phyloP scores from a whole-genome alignment of 2,329 filamentous ascomycete genomes.

The Dothideomycetes sp. region DNA sequence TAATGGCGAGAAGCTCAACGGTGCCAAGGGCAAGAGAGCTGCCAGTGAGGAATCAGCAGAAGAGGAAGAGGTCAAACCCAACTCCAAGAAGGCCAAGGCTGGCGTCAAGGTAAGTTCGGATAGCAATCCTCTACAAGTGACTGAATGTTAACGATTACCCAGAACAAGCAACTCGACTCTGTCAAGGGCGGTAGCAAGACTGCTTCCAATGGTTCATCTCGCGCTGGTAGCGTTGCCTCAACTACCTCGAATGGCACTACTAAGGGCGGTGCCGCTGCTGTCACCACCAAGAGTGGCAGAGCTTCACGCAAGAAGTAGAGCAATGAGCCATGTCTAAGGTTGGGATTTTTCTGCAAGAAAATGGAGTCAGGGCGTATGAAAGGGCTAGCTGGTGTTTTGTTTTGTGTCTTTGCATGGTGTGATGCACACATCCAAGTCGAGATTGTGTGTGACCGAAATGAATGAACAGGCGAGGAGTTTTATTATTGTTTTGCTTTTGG shows the following conservation, averaged over 20 bases:
- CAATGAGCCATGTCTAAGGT: background rate
- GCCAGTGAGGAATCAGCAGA: constrained; percentile 72
- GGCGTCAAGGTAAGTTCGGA: constrained; percentile 63
- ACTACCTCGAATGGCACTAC: constrained; percentile 47
- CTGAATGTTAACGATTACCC: constrained; percentile 17
- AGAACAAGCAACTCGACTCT: constrained; percentile 92
- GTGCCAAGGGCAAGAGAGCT: constrained; percentile 60
- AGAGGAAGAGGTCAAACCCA: constrained; percentile 73
- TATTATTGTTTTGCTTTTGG: no score
- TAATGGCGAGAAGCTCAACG: constrained; percentile 41
- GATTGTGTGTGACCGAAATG: no score
- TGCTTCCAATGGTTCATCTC: constrained; percentile 66
- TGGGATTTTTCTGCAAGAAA: no score
- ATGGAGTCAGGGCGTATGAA: no score
- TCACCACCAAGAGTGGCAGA: constrained; percentile 9
- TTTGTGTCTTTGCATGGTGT: no score
- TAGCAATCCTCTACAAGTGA: no score
- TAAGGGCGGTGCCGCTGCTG: constrained; percentile 27
- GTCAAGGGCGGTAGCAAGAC: constrained; percentile 70
- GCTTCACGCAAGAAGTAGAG: constrained; percentile 11
- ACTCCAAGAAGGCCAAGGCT: constrained; percentile 90
- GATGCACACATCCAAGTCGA: no score
- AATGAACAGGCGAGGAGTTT: no score
- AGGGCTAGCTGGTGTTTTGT: no score
- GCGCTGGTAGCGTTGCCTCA: constrained; percentile 81